Evolutionary conservation across 306 rosid species (phyloP), one percentile per base, ranked within the genome.

Genomic region (Albizia julibrissin): DNA sequence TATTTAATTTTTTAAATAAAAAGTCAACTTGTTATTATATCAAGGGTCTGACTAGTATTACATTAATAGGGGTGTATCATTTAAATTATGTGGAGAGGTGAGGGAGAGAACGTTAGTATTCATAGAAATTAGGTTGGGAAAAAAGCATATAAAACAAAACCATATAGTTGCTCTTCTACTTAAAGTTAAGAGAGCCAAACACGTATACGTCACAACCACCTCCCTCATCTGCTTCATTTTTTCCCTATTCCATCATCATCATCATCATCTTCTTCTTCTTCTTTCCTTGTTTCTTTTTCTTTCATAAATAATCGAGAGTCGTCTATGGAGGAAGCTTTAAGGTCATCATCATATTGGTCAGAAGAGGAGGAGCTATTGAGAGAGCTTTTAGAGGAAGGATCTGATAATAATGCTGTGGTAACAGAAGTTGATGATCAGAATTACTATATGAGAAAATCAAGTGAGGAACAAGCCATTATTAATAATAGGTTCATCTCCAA

Each of bases 161-260:
- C 86, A 79, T 73, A 74, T 68, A 68, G 73, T 78, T 42, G 58
- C 75, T 64, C 69, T 81, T 66, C 33, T 80, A 34, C 86, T 89
- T 77, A 87, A 84, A 87, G 92, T 88, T 91, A 86, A 86, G 87
- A 79, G 77, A 54, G 77, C 80, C 74, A 83, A 84, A 85, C 86
- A 87, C 85, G 81, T 86, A 82, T 70, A 87, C 88, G 80, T 79
- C 86, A 88, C 91, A 88, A 85, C 85, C 68, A 83, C 87, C 75
- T 79, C 84, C 84, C 68, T 86, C n/a, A 84, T 88, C 95, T 89
- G 79, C 94, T 91, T 92, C 94, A 89, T 89, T 83, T 84, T 37
- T 86, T 82, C 82, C 67, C 61, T 13, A 14, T 64, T 69, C 84
- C 81, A 22, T 72, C 81, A 68, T 72, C 81, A 31, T 67, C 77